Percentiles rank a stretch among this genome's conserved stretches.
Conservation (phyloP, 2,329 filamentous ascomycete genomes). For the Metarhizium brunneum region DNA sequence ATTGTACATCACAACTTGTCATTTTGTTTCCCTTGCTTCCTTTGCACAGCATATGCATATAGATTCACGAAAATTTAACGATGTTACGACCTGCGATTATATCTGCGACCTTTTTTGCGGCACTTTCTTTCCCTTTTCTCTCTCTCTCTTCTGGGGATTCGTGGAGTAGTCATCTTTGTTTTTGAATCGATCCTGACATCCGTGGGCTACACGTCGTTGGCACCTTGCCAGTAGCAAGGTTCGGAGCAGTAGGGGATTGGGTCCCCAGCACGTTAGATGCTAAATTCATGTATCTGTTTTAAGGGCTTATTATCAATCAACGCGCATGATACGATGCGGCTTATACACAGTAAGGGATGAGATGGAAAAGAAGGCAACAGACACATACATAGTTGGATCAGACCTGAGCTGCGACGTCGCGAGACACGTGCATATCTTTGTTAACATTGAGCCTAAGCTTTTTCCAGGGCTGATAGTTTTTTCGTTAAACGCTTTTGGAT, state of each 20-base stretch:
- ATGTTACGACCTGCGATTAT: neutral
- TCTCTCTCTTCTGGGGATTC: neutral
- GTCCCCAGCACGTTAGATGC: neutral
- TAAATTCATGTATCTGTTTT: neutral
- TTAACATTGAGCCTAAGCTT: neutral
- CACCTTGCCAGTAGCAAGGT: no score
- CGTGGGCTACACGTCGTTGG: neutral
- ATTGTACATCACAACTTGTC: neutral
- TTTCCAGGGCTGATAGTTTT: neutral
- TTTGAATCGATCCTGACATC: no score
- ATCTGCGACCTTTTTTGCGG: neutral
- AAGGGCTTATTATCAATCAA: neutral
- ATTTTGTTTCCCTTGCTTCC: neutral
- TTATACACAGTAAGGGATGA: neutral
- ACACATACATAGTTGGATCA: neutral
- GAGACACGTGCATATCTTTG: neutral
- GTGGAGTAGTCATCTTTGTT: no score
- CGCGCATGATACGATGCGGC: neutral
- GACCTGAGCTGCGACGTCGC: neutral
- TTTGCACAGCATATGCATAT: neutral
- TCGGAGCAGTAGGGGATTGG: neutral
- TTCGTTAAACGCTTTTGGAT: no score
- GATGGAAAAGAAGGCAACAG: neutral
- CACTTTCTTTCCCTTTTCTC: neutral
- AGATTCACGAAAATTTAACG: conserved; percentile 1